Evolutionary conservation across 169 alveolate species (phyloP), one percentile per base, ranked within the genome.

Genomic region (Plasmodium cynomolgi): DNA sequence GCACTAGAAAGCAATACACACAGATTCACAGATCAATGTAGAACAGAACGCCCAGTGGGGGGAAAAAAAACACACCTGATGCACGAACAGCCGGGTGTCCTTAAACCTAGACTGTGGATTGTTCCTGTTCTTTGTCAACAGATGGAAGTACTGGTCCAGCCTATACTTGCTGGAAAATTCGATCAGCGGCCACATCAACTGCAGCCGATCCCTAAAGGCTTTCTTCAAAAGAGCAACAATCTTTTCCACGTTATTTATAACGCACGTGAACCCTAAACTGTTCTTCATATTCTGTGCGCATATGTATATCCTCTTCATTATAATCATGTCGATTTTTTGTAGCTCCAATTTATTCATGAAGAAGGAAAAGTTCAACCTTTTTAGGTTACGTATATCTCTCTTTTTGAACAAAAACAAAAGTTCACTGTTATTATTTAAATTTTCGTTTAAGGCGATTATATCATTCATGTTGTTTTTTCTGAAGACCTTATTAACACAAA

Each of bases 131-230:
- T 90, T 90, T 39, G 91, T 86, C 33, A 90, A 71, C 29, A 90
- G 71, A 90, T 90, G 94, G 72, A 90, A 90, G 39, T 80, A 90
- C n/a, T 90, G 94, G 83, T 90, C 94, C 26, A 90, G 39, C 50
- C 94, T 79, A 80, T 90, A 90, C 23, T 80, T 90, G 79, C 82
- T 90, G 13, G 91, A 79, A 90, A 90, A 90, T 58, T 80, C 39
- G 31, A 90, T 90, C 56, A 90, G 34, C 3, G 94, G 91, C 94
- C 94, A 90, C 73, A 90, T 90, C 47, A 90, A 20, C 23, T 90
- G 39, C 11, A 90, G 29, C 33, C 94, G 80, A 39, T 90, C 83
- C 31, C 50, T 72, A 74, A 90, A 90, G n/a, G 94, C 94, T 17
- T 74, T 50, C 82, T 90, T 90, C 71, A 90, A 90, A 6, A 90